These are phyloP conservation scores for Aspergillus sp. DNA, from an alignment of 2,329 filamentous ascomycete genomes.

Conservation along the genomic window DNA sequence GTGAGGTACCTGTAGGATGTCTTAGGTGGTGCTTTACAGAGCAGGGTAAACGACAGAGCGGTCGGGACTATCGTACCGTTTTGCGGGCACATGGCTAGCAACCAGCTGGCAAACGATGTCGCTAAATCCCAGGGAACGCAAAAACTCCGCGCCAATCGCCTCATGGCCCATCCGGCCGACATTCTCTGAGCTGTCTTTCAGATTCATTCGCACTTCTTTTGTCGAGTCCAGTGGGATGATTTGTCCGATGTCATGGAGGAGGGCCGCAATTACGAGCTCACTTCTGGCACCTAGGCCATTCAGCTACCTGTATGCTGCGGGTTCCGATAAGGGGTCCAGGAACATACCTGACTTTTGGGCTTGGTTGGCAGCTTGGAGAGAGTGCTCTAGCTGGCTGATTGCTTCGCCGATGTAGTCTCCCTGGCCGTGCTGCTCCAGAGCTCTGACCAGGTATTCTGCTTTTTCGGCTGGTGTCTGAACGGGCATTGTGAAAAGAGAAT, in stretches of 20 bases:
- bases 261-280: slow-evolving; percentile 34
- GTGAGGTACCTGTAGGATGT: slow-evolving; percentile 32
- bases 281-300: slow-evolving; percentile 15
- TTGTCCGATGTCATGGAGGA: slow-evolving; percentile 45
- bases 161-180: slow-evolving; percentile 40
- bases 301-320: neutral
- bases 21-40: neutral
- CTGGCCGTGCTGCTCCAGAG: slow-evolving; percentile 30
- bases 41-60: neutral
- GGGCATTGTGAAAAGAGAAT: slow-evolving; percentile 7
- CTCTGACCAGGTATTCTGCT: slow-evolving; percentile 19
- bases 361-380: slow-evolving; percentile 31
- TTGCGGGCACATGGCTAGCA: slow-evolving; percentile 39
- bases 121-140: slow-evolving; percentile 33
- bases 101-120: slow-evolving; percentile 36
- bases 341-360: slow-evolving; percentile 23
- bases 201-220: slow-evolving; percentile 27
- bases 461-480: slow-evolving; percentile 9
- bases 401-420: slow-evolving; percentile 35
- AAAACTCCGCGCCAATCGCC: slow-evolving; percentile 35
- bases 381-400: slow-evolving; percentile 34
- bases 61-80: slow-evolving; percentile 19
- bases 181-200: slow-evolving; percentile 24
- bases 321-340: too few species aligned
- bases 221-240: slow-evolving; percentile 36